Evolutionary conservation across 2,329 filamentous ascomycete genomes (phyloP), one percentile per base, ranked within the genome.

Genomic region (Penicillium expansum): DNA sequence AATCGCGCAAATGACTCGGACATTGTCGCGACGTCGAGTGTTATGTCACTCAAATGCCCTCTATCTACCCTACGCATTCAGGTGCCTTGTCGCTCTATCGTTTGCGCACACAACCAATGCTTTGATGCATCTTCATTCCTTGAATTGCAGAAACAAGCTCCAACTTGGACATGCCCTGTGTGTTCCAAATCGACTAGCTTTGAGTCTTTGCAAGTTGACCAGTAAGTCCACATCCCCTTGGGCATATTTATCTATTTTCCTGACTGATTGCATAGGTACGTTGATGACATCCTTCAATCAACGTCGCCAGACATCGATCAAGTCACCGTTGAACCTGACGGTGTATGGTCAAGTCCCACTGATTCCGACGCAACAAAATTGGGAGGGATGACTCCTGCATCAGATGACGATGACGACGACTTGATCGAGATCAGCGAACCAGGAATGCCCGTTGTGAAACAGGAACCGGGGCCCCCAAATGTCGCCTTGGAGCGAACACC

Each of bases 151-250:
- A 92, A 97, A 71, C 94, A 99, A 77, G 93, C 91, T 0, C 94
- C 94, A 0, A 95, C 94, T 18, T 99, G 94, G 94, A 82, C 86
- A n/a, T 99, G 94, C 68, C 94, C 94, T 0, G 88, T 97, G 22
- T 99, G 94, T 78, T 93, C 88, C 74, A 95, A 92, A 69, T 76
- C 84, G 0, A 87, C 92, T 1, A 85, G 87, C 0, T 99, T 91
- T 72, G 89, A 93, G 49, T 86, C 84, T 47, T 78, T 99, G 24
- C 91, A 91, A 11, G 86, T 97, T 30, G 94, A 99, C 65, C 89
- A 94, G 85, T 94, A 80, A 75, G 86, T 77, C 43, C 37, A 5
- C 10, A 13, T 22, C 11, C 10, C 24, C 1, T 48, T 13, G 18
- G 18, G 4, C 9, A 33, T 22, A 14, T 52, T 11, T 47, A 11